A percentile compares a stretch with the other conserved stretches of the same genome.
Conservation (phyloP, 371 early-diverging fungal species). For the Mucor racemosus region DNA sequence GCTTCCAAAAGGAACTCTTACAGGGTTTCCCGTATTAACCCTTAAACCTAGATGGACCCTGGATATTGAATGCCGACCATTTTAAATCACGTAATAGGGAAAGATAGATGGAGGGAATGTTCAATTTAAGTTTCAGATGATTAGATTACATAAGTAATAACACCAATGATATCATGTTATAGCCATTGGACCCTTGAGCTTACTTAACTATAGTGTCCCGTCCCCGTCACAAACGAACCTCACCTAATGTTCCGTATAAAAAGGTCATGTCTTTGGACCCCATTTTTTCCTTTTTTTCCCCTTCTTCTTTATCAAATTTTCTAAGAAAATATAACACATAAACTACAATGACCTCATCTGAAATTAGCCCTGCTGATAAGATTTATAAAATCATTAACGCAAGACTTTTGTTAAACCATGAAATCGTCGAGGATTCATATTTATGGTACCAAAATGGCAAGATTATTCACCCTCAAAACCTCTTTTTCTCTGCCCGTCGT, state of each 20-base stretch:
- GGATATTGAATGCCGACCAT: not conserved
- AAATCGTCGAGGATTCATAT: constrained; percentile 72
- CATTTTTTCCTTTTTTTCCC: constrained; percentile 9
- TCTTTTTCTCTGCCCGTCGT: constrained; percentile 72
- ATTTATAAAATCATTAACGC: constrained; percentile 83
- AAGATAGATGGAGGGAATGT: not conserved
- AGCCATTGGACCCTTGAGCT: constrained; percentile 16
- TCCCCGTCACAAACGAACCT: constrained; percentile 1
- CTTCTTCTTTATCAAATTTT: not conserved
- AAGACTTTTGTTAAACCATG: constrained; percentile 72
- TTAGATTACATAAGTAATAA: constrained; percentile 4
- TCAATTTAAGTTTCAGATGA: constrained; percentile 4
- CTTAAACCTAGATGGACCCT: constrained; percentile 13
- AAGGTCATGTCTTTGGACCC: not conserved
- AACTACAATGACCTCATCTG: constrained; percentile 4
- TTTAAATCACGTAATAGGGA: constrained; percentile 1
- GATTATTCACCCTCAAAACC: constrained; percentile 75
- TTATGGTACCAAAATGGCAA: constrained; percentile 81
- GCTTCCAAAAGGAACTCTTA: not conserved
- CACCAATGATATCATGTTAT: constrained; percentile 9
- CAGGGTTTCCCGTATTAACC: constrained; percentile 12
- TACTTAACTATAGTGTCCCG: constrained; percentile 15
- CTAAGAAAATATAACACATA: not conserved
- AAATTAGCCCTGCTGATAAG: constrained; percentile 31
- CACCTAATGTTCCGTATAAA: constrained; percentile 8